phyloP scores from a whole-genome alignment of 148 eudicot species.

The Fagopyrum esculentum region DNA sequence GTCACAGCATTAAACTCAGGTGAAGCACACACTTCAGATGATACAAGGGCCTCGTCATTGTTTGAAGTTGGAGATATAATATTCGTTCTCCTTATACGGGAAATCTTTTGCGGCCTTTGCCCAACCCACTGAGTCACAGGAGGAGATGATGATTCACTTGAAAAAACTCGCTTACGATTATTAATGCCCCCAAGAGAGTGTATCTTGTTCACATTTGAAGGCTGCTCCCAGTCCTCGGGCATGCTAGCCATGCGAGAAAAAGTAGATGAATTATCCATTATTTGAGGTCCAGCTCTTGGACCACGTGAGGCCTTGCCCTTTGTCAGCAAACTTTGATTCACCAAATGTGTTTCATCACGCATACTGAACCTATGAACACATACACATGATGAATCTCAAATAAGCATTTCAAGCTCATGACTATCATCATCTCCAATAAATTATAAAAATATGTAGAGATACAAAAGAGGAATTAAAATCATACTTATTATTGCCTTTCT shows the following conservation, averaged over 20 bases:
- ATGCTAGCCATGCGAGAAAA: constrained; percentile 45
- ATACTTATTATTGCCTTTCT: constrained; percentile 70
- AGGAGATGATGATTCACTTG: constrained; percentile 63
- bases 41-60: constrained; percentile 52
- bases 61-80: constrained; percentile 70
- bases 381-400: not conserved
- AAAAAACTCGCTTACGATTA: constrained; percentile 65
- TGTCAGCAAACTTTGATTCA: constrained; percentile 39
- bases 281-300: constrained; percentile 47
- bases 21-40: constrained; percentile 60
- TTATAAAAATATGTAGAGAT: not conserved
- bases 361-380: constrained; percentile 43
- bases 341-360: constrained; percentile 49
- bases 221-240: constrained; percentile 69
- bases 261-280: constrained; percentile 44
- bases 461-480: constrained; percentile 15
- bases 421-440: not conserved
- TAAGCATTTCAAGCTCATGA: not conserved
- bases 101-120: constrained; percentile 84
- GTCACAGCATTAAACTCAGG: constrained; percentile 46
- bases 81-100: constrained; percentile 86
- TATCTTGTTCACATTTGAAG: constrained; percentile 39
- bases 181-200: constrained; percentile 47
- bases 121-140: constrained; percentile 86
- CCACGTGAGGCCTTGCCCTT: constrained; percentile 79